Evolutionary conservation across 495 filamentous ascomycete genomes (phyloP).

Genomic region (Xeromyces bisporus): DNA sequence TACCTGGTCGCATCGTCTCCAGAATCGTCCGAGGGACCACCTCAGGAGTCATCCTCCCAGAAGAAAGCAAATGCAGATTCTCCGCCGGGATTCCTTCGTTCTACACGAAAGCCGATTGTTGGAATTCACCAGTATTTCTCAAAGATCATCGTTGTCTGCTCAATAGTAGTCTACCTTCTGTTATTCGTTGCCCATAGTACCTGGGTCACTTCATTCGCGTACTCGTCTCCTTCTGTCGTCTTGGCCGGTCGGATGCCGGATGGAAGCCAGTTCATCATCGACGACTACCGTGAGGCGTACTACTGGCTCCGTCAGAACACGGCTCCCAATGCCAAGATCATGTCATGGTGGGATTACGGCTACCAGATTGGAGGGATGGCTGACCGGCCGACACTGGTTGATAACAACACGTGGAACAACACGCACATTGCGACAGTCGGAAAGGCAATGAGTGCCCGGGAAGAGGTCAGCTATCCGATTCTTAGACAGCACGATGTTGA

Average conservation of each 20-base stretch:
- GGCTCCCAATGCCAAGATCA: constrained; percentile 84
- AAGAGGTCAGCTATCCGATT: constrained; percentile 97
- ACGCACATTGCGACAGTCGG: constrained; percentile 98
- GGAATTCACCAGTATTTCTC: constrained; percentile 73
- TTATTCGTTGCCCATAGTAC: constrained; percentile 96
- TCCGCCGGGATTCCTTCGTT: constrained; percentile 43
- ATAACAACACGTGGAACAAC: constrained; percentile 99
- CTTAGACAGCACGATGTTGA: constrained; percentile 97
- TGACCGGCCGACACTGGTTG: constrained; percentile 88
- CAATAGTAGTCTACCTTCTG: constrained; percentile 63
- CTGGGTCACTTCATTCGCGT: constrained; percentile 98
- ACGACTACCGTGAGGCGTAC: constrained; percentile 98
- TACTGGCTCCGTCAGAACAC: constrained; percentile 99
- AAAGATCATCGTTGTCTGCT: constrained; percentile 53
- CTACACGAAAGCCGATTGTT: constrained; percentile 53
- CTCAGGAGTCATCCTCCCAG: constrained; percentile 24
- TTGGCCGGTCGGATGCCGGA: constrained; percentile 83
- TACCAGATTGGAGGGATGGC: constrained; percentile 99
- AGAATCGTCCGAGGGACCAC: too few relatives aligned
- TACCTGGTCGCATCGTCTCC: constrained; percentile 49
- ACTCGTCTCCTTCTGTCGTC: constrained; percentile 95
- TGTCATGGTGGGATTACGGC: constrained; percentile 99
- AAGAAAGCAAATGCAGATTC: constrained; percentile 33
- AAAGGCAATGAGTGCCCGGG: constrained; percentile 94
- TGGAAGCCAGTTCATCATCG: constrained; percentile 95